phyloP scores from a whole-genome alignment of 1,139 yeast genomes.

The Zygosaccharomyces sapae region DNA sequence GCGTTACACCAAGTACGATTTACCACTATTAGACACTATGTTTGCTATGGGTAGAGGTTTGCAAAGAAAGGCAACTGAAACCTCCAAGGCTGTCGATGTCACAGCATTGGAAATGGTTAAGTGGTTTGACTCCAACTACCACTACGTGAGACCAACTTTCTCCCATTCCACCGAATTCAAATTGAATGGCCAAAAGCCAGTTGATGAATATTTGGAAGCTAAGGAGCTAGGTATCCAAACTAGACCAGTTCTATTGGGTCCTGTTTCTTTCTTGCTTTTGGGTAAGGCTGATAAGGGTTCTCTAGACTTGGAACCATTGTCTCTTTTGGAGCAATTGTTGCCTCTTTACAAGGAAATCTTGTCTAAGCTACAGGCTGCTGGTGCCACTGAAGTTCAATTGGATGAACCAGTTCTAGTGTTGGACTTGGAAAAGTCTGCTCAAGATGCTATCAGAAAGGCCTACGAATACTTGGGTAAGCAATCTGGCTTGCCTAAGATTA shows the following conservation, averaged over 20 bases:
- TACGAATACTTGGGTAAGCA: constrained; percentile 47
- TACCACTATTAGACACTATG: constrained; percentile 84
- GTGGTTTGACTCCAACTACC: constrained; percentile 99
- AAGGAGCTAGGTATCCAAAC: constrained; percentile 93
- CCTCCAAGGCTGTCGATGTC: constrained; percentile 88
- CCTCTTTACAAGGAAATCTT: constrained; percentile 91
- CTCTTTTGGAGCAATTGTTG: constrained; percentile 78
- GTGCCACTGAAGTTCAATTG: constrained; percentile 92
- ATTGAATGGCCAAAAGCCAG: constrained; percentile 94
- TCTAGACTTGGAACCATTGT: constrained; percentile 86
- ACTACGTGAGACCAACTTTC: constrained; percentile 98
- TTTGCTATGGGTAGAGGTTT: constrained; percentile 99
- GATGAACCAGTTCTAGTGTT: constrained; percentile 97
- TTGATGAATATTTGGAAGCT: constrained; percentile 96
- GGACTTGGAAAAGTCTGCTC: constrained; percentile 81
- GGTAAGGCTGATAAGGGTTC: constrained; percentile 99
- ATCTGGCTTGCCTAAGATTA: constrained; percentile 69
- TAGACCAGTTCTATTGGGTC: constrained; percentile 96
- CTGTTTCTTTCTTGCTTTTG: constrained; percentile 87
- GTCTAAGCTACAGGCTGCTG: constrained; percentile 83
- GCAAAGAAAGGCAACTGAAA: constrained; percentile 91
- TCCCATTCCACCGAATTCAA: constrained; percentile 93
- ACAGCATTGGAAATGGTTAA: constrained; percentile 99
- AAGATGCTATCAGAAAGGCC: constrained; percentile 83
- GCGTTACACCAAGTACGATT: constrained; percentile 88